A percentile compares a stretch with the other conserved stretches of the same genome.
These are phyloP conservation scores for Pichia scutulata DNA, from an alignment of 805 yeast genomes.

Conservation along the genomic window DNA sequence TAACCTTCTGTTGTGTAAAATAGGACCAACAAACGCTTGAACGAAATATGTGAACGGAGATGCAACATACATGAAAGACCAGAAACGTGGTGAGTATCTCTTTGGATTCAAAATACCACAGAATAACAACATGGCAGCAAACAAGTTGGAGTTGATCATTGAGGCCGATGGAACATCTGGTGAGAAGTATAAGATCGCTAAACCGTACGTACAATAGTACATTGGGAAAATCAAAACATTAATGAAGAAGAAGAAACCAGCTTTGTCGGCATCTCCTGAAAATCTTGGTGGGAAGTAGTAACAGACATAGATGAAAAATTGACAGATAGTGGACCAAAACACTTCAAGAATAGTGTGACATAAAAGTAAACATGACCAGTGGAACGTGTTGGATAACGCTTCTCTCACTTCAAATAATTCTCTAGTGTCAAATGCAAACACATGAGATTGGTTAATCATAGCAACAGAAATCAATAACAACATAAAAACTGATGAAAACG, in stretches of 20 bases:
- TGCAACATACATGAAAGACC: constrained; percentile 56
- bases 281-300: constrained; percentile 32
- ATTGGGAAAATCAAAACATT: constrained; percentile 35
- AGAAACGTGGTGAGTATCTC: constrained; percentile 50
- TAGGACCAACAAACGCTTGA: constrained; percentile 41
- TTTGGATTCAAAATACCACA: constrained; percentile 63
- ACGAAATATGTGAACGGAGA: constrained; percentile 71
- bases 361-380: constrained; percentile 54
- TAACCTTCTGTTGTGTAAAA: constrained; percentile 44
- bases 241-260: constrained; percentile 40
- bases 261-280: constrained; percentile 30
- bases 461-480: constrained; percentile 53
- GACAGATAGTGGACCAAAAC: constrained; percentile 45
- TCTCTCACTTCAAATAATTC: constrained; percentile 67
- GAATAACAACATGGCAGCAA: constrained; percentile 54
- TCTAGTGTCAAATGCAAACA: constrained; percentile 50
- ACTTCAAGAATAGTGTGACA: constrained; percentile 52
- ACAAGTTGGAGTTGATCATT: constrained; percentile 46
- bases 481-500: constrained; percentile 43
- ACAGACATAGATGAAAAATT: constrained; percentile 40
- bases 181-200: constrained; percentile 47
- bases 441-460: constrained; percentile 58
- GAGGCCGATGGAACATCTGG: constrained; percentile 64
- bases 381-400: constrained; percentile 62
- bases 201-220: constrained; percentile 42